Evolutionary conservation across 192 early-diverging fungal genomes (phyloP).

Genomic region (Physocladia obscura): DNA sequence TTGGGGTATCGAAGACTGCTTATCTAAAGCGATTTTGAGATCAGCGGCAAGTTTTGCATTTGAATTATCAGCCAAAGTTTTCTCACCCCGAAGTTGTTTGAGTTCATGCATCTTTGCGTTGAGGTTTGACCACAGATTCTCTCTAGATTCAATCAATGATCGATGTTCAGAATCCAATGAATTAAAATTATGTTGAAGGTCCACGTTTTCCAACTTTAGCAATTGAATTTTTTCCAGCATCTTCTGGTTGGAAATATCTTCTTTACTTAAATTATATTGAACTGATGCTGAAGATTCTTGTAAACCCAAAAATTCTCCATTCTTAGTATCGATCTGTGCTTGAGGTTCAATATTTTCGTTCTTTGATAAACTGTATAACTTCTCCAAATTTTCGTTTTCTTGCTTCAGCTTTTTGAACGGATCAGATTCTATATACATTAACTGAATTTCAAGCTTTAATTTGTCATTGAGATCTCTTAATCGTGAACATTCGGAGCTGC

Average conservation of each 20-base stretch:
- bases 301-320: too few species aligned
- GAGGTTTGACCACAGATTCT: not conserved
- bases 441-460: too few species aligned
- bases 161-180: not conserved
- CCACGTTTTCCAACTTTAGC: not conserved
- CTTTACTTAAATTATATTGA: not conserved
- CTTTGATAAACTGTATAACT: not conserved
- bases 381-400: not conserved
- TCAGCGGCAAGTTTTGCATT: not conserved
- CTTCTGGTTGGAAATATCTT: not conserved
- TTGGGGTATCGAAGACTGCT: not conserved
- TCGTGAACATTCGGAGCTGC: not conserved
- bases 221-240: not conserved
- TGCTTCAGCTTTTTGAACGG: not conserved
- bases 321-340: not conserved
- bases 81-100: not conserved
- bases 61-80: not conserved
- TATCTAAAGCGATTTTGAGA: not conserved
- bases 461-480: not conserved
- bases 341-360: not conserved
- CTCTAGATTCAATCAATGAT: not conserved
- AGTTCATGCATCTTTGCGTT: not conserved
- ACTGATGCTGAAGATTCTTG: not conserved
- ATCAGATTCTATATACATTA: too few species aligned
- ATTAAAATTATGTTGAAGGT: not conserved